Evolutionary conservation across 345 rosid genomes (phyloP).

Genomic region (Eucalyptus fibrosa): DNA sequence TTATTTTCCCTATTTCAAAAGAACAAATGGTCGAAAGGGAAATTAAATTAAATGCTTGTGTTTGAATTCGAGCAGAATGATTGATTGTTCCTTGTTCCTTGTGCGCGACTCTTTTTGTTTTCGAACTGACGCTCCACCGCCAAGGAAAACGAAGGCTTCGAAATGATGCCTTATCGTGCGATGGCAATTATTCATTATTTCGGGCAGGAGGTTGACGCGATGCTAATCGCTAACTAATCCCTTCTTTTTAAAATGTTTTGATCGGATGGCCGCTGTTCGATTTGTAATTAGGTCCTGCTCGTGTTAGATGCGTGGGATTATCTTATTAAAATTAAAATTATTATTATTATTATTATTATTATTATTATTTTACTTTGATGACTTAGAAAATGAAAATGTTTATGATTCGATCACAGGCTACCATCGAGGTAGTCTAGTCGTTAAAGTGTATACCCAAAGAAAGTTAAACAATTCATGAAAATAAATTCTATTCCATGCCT

Average conservation of each 20-base stretch:
- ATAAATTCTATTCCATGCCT: not conserved
- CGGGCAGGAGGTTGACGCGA: not conserved
- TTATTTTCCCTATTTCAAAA: too few species aligned
- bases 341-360: not conserved
- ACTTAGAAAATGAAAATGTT: not conserved
- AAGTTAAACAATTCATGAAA: not conserved
- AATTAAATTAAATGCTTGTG: not conserved
- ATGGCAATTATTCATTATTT: not conserved
- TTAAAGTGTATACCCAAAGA: rapidly evolving
- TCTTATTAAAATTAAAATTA: not conserved
- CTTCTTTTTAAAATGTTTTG: not conserved
- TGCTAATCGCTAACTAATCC: not conserved
- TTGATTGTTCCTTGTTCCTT: not conserved
- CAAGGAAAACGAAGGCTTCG: conserved; percentile 7
- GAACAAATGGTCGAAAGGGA: not conserved
- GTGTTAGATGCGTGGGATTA: not conserved
- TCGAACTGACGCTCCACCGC: conserved; percentile 30
- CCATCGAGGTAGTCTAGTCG: not conserved
- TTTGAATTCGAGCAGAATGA: not conserved
- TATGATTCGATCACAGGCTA: not conserved
- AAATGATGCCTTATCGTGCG: conserved; percentile 16
- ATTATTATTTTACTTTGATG: not conserved
- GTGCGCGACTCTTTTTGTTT: not conserved
- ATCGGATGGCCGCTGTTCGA: not conserved
- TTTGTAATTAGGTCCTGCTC: not conserved